Evolutionary conservation across 768 basidiomycete species (phyloP).

Genomic region (Collybia mongolica): DNA sequence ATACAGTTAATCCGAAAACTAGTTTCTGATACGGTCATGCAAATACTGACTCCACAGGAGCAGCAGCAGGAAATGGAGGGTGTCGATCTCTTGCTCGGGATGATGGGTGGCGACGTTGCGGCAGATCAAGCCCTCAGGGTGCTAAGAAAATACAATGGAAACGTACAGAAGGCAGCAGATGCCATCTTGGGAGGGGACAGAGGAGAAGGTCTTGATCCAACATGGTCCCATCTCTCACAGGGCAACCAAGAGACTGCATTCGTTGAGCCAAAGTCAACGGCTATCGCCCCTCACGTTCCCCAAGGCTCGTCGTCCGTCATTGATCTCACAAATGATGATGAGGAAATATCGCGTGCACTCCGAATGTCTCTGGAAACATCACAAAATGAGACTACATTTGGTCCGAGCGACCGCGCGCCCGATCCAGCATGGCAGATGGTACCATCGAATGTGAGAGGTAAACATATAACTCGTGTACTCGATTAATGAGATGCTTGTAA

Average conservation of each 20-base stretch:
- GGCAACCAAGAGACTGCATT: slow-evolving; percentile 18
- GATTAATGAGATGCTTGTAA: slow-evolving; percentile 1
- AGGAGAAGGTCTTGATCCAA: slow-evolving; percentile 25
- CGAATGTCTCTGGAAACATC: slow-evolving; percentile 48
- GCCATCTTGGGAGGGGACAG: slow-evolving; percentile 54
- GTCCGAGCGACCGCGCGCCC: slow-evolving; percentile 59
- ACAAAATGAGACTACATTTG: slow-evolving; percentile 41
- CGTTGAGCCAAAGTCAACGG: slow-evolving; percentile 10
- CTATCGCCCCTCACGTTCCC: slow-evolving; percentile 3
- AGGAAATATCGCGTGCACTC: slow-evolving; percentile 49
- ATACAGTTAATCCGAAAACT: no score
- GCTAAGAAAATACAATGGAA: slow-evolving; percentile 57
- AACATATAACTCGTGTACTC: not conserved
- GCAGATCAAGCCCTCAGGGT: slow-evolving; percentile 51
- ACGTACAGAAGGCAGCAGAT: slow-evolving; percentile 54
- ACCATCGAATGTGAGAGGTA: slow-evolving; percentile 54
- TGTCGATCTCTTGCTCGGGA: slow-evolving; percentile 28
- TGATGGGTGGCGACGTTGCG: slow-evolving; percentile 37
- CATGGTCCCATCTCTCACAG: slow-evolving; percentile 19
- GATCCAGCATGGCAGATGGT: slow-evolving; percentile 72
- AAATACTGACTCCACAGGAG: slow-evolving; percentile 20
- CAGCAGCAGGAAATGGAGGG: slow-evolving; percentile 28
- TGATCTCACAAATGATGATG: slow-evolving; percentile 64
- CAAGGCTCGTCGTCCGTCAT: slow-evolving; percentile 37
- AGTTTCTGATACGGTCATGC: not conserved